Conservation (phyloP, 2,329 filamentous ascomycete genomes). For the Coniochaeta hoffmannii region DNA sequence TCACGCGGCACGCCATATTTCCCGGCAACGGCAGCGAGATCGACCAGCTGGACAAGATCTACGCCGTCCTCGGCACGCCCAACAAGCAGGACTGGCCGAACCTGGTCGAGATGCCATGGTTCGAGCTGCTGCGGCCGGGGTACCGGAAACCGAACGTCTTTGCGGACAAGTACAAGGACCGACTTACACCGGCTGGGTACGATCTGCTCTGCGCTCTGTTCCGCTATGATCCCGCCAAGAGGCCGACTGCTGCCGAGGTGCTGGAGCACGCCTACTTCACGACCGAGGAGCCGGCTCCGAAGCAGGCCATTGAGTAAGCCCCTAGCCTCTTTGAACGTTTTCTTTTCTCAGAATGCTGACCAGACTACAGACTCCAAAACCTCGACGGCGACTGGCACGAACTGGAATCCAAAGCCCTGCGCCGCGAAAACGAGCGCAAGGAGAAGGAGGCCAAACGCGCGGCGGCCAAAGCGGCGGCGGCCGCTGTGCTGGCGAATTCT, state of each 20-base stretch:
- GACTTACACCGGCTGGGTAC: slow-evolving; percentile 72
- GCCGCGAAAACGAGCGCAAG: slow-evolving; percentile 76
- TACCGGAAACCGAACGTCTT: slow-evolving; percentile 69
- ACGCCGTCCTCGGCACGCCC: slow-evolving; percentile 82
- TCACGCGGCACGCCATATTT: slow-evolving; percentile 88
- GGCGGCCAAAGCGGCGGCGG: slow-evolving; percentile 31
- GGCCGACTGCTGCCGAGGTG: slow-evolving; percentile 77
- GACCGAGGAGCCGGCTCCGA: slow-evolving; percentile 67
- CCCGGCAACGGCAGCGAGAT: slow-evolving; percentile 94
- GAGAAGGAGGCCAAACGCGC: slow-evolving; percentile 44
- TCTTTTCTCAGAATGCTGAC: slow-evolving; percentile 5
- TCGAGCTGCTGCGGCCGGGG: slow-evolving; percentile 77
- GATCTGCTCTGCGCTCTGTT: slow-evolving; percentile 82
- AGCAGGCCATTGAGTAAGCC: slow-evolving; percentile 69
- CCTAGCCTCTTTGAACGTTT: not conserved
- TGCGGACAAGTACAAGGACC: slow-evolving; percentile 71
- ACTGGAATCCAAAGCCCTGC: slow-evolving; percentile 90
- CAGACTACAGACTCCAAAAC: slow-evolving; percentile 53
- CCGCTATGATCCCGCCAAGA: slow-evolving; percentile 74
- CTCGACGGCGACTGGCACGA: slow-evolving; percentile 97
- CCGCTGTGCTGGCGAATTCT: not conserved
- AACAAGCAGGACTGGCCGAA: slow-evolving; percentile 80
- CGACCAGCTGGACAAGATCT: slow-evolving; percentile 95
- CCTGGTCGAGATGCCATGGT: slow-evolving; percentile 94
- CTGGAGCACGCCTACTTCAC: slow-evolving; percentile 85